phyloP scores from a whole-genome alignment of 2,329 filamentous ascomycete species.

The Colletotrichum sp. region DNA sequence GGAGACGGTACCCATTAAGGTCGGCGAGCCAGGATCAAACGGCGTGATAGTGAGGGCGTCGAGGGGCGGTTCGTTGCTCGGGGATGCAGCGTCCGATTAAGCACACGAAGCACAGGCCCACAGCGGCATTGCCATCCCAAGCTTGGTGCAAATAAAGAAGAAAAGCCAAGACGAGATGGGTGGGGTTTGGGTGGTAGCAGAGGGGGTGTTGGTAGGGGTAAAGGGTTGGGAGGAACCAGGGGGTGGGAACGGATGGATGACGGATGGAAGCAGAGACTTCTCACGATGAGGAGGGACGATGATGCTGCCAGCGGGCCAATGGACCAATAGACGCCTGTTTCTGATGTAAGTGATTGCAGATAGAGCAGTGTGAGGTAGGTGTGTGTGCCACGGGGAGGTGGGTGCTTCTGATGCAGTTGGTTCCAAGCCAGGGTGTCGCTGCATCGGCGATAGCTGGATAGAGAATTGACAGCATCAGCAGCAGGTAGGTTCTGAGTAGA shows the following conservation, averaged over 20 bases:
- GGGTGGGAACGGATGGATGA: constrained; percentile 13
- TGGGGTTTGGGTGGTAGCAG: not conserved
- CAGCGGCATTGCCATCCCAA: constrained; percentile 27
- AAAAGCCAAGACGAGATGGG: constrained; percentile 22
- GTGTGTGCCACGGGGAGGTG: not conserved
- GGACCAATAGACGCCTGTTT: not conserved
- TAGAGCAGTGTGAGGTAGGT: not conserved
- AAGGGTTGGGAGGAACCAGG: constrained; percentile 5
- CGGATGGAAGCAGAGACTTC: not conserved
- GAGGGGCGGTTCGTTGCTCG: constrained; percentile 9
- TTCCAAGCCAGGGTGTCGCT: not conserved
- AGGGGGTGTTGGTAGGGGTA: not conserved
- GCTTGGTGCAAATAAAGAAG: constrained; percentile 20
- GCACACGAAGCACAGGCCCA: constrained; percentile 24
- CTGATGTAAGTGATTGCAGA: not conserved
- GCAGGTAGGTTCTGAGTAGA: not conserved
- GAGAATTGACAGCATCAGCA: not conserved
- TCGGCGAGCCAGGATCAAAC: not conserved
- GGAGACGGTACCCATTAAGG: not conserved
- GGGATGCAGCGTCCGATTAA: constrained; percentile 22
- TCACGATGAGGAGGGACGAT: not conserved
- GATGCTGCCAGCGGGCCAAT: constrained; percentile 9
- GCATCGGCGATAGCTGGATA: not conserved
- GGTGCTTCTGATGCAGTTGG: not conserved
- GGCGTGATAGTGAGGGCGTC: not conserved